These are phyloP conservation scores for Syzygium malaccense DNA, from an alignment of 441 rosid genomes.

Conservation along the genomic window DNA sequence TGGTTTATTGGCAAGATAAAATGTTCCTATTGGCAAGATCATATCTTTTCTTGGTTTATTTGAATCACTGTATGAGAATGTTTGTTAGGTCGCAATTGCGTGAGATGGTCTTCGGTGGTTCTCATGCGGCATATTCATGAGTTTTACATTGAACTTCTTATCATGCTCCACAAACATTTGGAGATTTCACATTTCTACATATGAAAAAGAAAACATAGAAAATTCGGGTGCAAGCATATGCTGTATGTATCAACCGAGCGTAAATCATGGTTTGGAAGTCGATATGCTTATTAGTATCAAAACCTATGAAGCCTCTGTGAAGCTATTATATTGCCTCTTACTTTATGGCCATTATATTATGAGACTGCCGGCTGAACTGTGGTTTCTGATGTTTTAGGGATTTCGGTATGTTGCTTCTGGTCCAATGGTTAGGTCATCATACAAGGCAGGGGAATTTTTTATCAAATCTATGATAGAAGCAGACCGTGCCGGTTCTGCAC, in stretches of 20 bases:
- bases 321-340: not conserved
- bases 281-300: not conserved
- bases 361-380: not conserved
- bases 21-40: not conserved
- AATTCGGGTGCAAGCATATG: not conserved
- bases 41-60: not conserved
- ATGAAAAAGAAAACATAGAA: not conserved
- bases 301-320: not conserved
- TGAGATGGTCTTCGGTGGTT: not conserved
- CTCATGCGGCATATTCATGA: not conserved
- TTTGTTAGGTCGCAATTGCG: not conserved
- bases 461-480: conserved; percentile 96
- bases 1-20: not conserved
- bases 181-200: not conserved
- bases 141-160: not conserved
- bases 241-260: not conserved
- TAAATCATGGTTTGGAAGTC: not conserved
- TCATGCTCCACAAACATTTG: not conserved
- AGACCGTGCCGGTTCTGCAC: conserved; percentile 58
- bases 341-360: not conserved
- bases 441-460: conserved; percentile 98
- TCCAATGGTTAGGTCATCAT: conserved; percentile 98
- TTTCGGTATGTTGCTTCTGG: conserved; percentile 95
- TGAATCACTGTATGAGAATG: not conserved
- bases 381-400: conserved; percentile 42